These are phyloP conservation scores for Hyphodiscus hymeniophilus DNA, from an alignment of 495 filamentous ascomycete genomes.

Conservation along the genomic window DNA sequence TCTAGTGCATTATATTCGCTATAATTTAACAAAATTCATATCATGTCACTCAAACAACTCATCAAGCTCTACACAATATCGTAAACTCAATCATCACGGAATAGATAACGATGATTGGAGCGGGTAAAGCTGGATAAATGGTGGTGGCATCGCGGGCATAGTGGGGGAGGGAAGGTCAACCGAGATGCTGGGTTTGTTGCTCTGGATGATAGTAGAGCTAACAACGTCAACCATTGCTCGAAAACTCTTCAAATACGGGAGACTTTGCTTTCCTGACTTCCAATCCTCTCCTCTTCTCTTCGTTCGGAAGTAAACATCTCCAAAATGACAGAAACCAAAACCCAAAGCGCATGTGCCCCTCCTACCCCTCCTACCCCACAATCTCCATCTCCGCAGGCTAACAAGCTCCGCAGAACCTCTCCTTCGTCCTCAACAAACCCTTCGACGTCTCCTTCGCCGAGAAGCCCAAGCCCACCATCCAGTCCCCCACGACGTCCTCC, in stretches of 20 bases:
- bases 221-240: no score
- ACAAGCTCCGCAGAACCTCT: slow-evolving; percentile 80
- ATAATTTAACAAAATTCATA: no score
- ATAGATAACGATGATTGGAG: no score
- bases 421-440: slow-evolving; percentile 72
- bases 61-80: no score
- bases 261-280: no score
- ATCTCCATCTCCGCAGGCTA: not conserved
- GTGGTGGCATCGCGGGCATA: not conserved
- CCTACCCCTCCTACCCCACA: not conserved
- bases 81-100: no score
- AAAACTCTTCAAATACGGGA: no score
- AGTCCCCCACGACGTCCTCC: slow-evolving; percentile 67
- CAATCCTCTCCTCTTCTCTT: not conserved
- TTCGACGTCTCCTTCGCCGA: slow-evolving; percentile 68
- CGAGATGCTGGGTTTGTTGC: not conserved
- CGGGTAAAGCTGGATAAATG: slow-evolving; percentile 1
- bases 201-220: not conserved
- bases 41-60: no score
- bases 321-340: slow-evolving; percentile 4
- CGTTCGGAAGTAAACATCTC: not conserved
- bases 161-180: not conserved
- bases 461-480: slow-evolving; percentile 60
- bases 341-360: not conserved
- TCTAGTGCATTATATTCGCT: no score